Evolutionary conservation across 176 grass and related monocot genomes (phyloP).

Genomic region (Thinopyrum elongatum): DNA sequence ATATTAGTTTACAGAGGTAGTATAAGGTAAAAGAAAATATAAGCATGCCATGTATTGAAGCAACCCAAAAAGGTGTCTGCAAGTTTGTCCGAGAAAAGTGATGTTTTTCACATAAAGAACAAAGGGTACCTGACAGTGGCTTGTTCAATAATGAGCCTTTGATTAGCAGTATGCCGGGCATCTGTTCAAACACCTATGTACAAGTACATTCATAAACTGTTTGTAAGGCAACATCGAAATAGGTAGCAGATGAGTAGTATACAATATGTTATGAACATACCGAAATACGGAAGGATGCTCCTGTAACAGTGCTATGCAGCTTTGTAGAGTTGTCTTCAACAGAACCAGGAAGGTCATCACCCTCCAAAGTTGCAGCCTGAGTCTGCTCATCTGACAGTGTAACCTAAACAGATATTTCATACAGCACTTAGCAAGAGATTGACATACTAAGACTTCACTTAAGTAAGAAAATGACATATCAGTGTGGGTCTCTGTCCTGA

Average conservation of each 20-base stretch:
- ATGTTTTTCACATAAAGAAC: slow-evolving; percentile 10
- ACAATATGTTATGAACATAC: slow-evolving; percentile 29
- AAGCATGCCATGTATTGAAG: background rate
- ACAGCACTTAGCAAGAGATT: slow-evolving; percentile 1
- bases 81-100: background rate
- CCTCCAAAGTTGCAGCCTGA: slow-evolving; percentile 16
- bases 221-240: background rate
- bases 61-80: slow-evolving; percentile 17
- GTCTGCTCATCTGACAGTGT: slow-evolving; percentile 65
- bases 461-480: background rate
- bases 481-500: background rate
- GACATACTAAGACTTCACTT: background rate
- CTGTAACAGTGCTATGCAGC: slow-evolving; percentile 20
- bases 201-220: background rate
- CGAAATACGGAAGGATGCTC: slow-evolving; percentile 57
- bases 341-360: slow-evolving; percentile 30
- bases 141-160: slow-evolving; percentile 73
- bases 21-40: too few relatives aligned
- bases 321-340: slow-evolving; percentile 29
- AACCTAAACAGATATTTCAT: slow-evolving; percentile 47
- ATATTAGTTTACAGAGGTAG: too few relatives aligned
- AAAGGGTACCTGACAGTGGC: slow-evolving; percentile 52
- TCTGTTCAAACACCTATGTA: slow-evolving; percentile 92
- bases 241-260: background rate
- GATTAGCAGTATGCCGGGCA: slow-evolving; percentile 77